Percentiles rank a stretch among this genome's conserved stretches.
Conservation (phyloP, 164 flowering plant species). For the Vitis labrusca region DNA sequence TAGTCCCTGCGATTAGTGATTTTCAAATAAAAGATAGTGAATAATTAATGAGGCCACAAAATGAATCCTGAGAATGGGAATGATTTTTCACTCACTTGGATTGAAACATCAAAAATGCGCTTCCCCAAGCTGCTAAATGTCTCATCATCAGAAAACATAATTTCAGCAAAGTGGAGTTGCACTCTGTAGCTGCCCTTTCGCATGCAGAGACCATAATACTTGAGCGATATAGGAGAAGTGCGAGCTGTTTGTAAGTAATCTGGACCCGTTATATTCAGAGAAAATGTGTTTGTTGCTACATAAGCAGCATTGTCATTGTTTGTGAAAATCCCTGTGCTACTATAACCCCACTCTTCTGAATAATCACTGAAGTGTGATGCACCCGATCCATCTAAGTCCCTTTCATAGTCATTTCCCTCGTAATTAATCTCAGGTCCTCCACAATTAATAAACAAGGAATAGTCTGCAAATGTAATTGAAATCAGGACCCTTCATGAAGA, state of each 20-base stretch:
- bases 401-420: slow-evolving; percentile 49
- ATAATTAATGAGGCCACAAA: no score
- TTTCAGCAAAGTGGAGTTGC: slow-evolving; percentile 85
- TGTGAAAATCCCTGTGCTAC: slow-evolving; percentile 55
- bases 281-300: slow-evolving; percentile 23
- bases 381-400: slow-evolving; percentile 37
- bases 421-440: slow-evolving; percentile 44
- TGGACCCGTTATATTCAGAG: slow-evolving; percentile 19
- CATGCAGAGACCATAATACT: slow-evolving; percentile 80
- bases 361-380: slow-evolving; percentile 33
- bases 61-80: no score
- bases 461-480: slow-evolving; percentile 35
- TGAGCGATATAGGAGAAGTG: slow-evolving; percentile 64
- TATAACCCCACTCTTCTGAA: slow-evolving; percentile 57
- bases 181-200: slow-evolving; percentile 68
- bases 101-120: slow-evolving; percentile 75
- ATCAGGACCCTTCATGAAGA: not conserved
- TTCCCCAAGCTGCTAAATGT: slow-evolving; percentile 55
- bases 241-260: slow-evolving; percentile 61
- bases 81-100: slow-evolving; percentile 52
- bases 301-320: slow-evolving; percentile 20
- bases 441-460: slow-evolving; percentile 70
- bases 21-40: not conserved
- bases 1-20: not conserved
- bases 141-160: slow-evolving; percentile 47